Evolutionary conservation across 768 basidiomycete genomes (phyloP).

Genomic region (Naganishia vaughanmartiniae): DNA sequence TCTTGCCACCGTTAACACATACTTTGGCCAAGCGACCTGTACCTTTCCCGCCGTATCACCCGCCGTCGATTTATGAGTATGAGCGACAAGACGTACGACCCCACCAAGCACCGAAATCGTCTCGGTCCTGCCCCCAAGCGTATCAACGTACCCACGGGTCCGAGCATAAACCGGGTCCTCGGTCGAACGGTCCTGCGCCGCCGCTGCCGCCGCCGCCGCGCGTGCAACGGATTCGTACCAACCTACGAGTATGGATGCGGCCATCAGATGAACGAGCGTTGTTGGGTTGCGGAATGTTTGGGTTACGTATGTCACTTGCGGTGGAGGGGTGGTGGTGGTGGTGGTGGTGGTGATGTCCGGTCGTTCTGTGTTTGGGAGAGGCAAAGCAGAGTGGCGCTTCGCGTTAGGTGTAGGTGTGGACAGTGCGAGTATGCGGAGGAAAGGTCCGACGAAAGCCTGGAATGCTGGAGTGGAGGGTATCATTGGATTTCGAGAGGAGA

Average conservation of each 20-base stretch:
- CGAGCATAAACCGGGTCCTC: not conserved
- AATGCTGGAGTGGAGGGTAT: not conserved
- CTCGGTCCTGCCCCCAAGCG: not conserved
- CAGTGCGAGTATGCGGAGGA: conserved; percentile 1
- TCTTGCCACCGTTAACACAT: conserved; percentile 32
- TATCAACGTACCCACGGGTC: not conserved
- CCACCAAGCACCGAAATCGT: conserved; percentile 2
- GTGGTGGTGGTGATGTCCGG: not conserved
- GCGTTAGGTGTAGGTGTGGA: not conserved
- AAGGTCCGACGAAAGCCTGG: not conserved
- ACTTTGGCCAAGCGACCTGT: conserved; percentile 31
- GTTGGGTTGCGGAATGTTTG: conserved; percentile 5
- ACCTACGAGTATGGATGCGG: not conserved
- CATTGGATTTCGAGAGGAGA: not conserved
- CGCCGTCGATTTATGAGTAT: not conserved
- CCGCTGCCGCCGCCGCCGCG: too few relatives aligned
- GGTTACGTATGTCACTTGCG: conserved; percentile 15
- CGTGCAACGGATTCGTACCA: conserved; percentile 2
- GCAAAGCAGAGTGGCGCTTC: too few relatives aligned
- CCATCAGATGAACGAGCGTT: not conserved
- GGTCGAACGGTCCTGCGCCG: too few relatives aligned
- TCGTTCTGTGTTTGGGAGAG: not conserved
- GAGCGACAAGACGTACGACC: not conserved
- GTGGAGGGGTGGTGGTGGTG: not conserved
- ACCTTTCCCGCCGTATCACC: not conserved